Conservation (phyloP, 179 eudicot genomes). For the Camellia oleifera region DNA sequence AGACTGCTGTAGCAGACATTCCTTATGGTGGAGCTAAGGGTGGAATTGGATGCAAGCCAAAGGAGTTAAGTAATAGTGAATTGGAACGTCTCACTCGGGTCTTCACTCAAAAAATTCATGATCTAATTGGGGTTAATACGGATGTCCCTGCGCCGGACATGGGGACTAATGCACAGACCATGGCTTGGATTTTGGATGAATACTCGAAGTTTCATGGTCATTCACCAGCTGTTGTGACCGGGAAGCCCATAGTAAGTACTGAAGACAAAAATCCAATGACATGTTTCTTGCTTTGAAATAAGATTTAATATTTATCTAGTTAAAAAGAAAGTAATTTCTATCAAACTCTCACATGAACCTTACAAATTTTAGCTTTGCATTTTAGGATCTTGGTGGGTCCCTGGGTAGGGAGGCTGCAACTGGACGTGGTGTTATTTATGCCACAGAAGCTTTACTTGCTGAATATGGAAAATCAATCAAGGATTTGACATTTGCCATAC, state of each 20-base stretch:
- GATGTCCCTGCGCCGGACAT: constrained; percentile 75
- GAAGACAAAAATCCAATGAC: neutral
- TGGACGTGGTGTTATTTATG: constrained; percentile 65
- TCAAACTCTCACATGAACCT: neutral
- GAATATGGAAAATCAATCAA: constrained; percentile 51
- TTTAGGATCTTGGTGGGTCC: constrained; percentile 73
- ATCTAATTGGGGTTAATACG: constrained; percentile 48
- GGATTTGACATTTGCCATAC: constrained; percentile 38
- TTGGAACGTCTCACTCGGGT: constrained; percentile 66
- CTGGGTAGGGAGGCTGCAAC: constrained; percentile 75
- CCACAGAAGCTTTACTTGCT: constrained; percentile 59
- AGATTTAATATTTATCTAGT: neutral
- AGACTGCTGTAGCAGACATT: constrained; percentile 61
- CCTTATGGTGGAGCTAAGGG: constrained; percentile 80
- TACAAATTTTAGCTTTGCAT: neutral
- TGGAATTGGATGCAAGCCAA: constrained; percentile 59
- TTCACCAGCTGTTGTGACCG: constrained; percentile 64
- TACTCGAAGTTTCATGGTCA: constrained; percentile 71
- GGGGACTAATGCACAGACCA: constrained; percentile 66
- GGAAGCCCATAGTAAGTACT: constrained; percentile 62
- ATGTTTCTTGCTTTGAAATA: neutral
- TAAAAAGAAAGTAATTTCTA: neutral
- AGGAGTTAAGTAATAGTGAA: constrained; percentile 47
- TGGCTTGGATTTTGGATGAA: constrained; percentile 79
- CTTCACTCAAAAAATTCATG: constrained; percentile 67